Percentiles rank a stretch among this genome's conserved stretches.
Conservation (phyloP, 768 basidiomycete genomes). For the Trametes cinnabarina region DNA sequence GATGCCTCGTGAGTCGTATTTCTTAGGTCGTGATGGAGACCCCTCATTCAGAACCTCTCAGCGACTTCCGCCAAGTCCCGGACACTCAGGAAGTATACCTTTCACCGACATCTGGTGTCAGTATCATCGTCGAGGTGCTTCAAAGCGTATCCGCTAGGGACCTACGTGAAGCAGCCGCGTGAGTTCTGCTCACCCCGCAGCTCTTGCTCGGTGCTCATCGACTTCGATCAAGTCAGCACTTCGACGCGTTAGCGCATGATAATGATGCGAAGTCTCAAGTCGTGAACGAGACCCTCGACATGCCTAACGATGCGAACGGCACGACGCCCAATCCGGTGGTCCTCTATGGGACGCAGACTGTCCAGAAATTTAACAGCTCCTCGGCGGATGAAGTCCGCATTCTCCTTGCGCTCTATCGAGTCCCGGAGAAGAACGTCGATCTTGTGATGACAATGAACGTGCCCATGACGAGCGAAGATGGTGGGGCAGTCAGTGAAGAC, state of each 20-base stretch:
- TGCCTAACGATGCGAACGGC: constrained; percentile 38
- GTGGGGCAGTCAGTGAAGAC: constrained; percentile 36
- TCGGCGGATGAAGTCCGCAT: constrained; percentile 69
- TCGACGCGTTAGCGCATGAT: constrained; percentile 87
- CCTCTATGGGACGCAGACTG: constrained; percentile 66
- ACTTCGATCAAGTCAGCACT: constrained; percentile 71
- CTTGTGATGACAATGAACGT: constrained; percentile 84
- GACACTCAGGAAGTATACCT: constrained; percentile 95
- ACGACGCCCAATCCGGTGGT: constrained; percentile 57
- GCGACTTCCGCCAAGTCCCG: constrained; percentile 79
- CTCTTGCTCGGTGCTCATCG: neutral
- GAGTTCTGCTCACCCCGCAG: neutral
- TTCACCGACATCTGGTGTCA: constrained; percentile 62
- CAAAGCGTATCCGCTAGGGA: constrained; percentile 62
- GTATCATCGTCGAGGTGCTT: constrained; percentile 83
- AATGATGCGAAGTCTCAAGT: constrained; percentile 62
- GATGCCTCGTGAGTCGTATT: constrained; percentile 78
- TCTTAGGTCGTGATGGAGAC: neutral
- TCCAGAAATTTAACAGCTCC: constrained; percentile 73
- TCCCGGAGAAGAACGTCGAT: constrained; percentile 70
- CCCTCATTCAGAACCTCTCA: constrained; percentile 23
- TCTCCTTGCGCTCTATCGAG: constrained; percentile 77
- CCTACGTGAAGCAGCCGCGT: constrained; percentile 69
- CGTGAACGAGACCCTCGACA: constrained; percentile 42
- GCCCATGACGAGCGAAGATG: constrained; percentile 52